Conservation (phyloP, 2,329 filamentous ascomycete genomes). For the Cladosporium cucumerinum region DNA sequence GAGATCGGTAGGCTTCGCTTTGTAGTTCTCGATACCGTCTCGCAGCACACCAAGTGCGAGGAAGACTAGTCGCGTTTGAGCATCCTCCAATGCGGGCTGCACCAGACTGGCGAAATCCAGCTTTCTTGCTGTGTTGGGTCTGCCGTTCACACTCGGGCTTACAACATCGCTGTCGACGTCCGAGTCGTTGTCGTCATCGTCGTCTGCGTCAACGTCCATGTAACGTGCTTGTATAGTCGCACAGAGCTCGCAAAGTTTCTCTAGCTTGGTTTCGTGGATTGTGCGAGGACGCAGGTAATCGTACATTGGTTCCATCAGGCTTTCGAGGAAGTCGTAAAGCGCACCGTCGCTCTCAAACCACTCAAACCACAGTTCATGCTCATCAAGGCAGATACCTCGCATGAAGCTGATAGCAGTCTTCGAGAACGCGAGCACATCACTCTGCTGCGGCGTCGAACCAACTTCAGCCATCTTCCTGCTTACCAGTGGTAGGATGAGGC, state of each 20-base stretch:
- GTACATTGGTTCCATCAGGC: slow-evolving; percentile 65
- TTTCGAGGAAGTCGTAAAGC: slow-evolving; percentile 64
- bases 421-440: slow-evolving; percentile 63
- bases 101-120: slow-evolving; percentile 62
- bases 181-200: slow-evolving; percentile 53
- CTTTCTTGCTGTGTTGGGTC: slow-evolving; percentile 21
- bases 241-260: slow-evolving; percentile 65
- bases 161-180: slow-evolving; percentile 27
- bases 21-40: slow-evolving; percentile 65
- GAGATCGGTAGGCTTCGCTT: slow-evolving; percentile 61
- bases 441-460: slow-evolving; percentile 57
- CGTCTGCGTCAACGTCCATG: slow-evolving; percentile 51
- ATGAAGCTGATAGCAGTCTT: slow-evolving; percentile 63
- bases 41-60: slow-evolving; percentile 60
- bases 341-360: slow-evolving; percentile 63
- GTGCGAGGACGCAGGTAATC: slow-evolving; percentile 63
- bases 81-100: slow-evolving; percentile 64
- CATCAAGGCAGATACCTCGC: slow-evolving; percentile 63
- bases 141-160: slow-evolving; percentile 23
- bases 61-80: slow-evolving; percentile 65
- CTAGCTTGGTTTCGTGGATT: slow-evolving; percentile 63
- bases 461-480: slow-evolving; percentile 59
- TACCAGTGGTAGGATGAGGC: slow-evolving; percentile 60
- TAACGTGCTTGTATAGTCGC: slow-evolving; percentile 64
- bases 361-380: slow-evolving; percentile 64